Conservation (phyloP, 305 asterid species). For the Rubia tinctorum region DNA sequence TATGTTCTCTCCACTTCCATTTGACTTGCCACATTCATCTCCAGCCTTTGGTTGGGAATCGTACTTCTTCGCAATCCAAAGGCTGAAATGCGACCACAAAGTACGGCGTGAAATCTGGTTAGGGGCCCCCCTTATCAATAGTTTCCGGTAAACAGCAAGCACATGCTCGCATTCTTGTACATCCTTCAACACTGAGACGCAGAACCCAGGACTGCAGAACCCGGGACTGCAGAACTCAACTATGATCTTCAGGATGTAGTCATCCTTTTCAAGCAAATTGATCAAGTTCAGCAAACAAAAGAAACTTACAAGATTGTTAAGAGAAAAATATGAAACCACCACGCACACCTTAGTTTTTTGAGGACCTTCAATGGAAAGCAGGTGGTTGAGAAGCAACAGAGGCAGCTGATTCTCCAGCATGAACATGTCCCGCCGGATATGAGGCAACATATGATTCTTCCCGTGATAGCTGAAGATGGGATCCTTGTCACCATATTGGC, state of each 20-base stretch:
- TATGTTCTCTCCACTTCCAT: conserved; percentile 16
- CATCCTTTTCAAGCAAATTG: too few relatives aligned
- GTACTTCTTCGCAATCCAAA: neutral
- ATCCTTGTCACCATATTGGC: conserved; percentile 35
- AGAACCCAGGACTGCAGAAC: too few relatives aligned
- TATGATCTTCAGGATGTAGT: too few relatives aligned
- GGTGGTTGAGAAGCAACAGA: conserved; percentile 31
- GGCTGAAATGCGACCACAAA: neutral
- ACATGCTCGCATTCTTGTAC: too few relatives aligned
- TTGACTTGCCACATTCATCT: neutral
- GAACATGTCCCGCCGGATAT: conserved; percentile 37
- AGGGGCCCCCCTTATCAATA: neutral
- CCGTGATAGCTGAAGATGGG: conserved; percentile 43
- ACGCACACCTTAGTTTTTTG: too few relatives aligned
- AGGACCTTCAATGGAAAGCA: too few relatives aligned
- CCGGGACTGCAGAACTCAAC: too few relatives aligned
- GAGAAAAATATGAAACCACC: too few relatives aligned
- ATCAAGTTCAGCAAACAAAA: too few relatives aligned
- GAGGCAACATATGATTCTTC: conserved; percentile 25
- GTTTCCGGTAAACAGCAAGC: neutral
- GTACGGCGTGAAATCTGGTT: neutral
- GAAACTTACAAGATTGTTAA: too few relatives aligned
- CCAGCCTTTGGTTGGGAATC: neutral
- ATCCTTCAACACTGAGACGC: too few relatives aligned
- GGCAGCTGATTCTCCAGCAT: conserved; percentile 46